Conservation (phyloP, 169 alveolate genomes). For the Plasmodium berghei region DNA sequence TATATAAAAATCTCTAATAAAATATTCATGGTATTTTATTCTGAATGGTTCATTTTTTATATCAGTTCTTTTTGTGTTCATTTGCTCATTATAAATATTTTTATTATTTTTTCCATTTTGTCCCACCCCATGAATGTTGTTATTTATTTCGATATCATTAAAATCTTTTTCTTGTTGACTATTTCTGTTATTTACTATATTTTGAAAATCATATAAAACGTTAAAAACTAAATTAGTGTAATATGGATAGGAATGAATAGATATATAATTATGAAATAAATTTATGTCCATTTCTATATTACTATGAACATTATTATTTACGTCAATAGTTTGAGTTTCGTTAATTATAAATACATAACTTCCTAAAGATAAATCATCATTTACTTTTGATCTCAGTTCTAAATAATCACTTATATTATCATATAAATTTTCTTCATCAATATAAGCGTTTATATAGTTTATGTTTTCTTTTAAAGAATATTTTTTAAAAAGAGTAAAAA, state of each 20-base stretch:
- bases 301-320: background rate
- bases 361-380: constrained; percentile 43
- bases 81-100: background rate
- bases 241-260: constrained; percentile 69
- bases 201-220: constrained; percentile 48
- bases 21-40: constrained; percentile 57
- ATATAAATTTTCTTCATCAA: constrained; percentile 45
- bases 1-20: constrained; percentile 67
- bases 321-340: constrained; percentile 4
- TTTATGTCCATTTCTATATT: constrained; percentile 46
- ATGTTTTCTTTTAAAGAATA: constrained; percentile 62
- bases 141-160: background rate
- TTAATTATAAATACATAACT: constrained; percentile 25
- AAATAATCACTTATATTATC: constrained; percentile 27
- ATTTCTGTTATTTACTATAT: background rate
- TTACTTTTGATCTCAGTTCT: background rate
- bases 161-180: background rate
- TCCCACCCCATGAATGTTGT: too few species aligned
- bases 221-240: constrained; percentile 54
- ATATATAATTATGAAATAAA: constrained; percentile 59
- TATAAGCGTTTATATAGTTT: constrained; percentile 25
- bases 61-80: background rate
- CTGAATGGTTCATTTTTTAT: constrained; percentile 51
- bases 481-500: constrained; percentile 29
- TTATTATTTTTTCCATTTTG: background rate